Evolutionary conservation across 2,329 filamentous ascomycete species (phyloP).

Genomic region (Chaetomium sp.): DNA sequence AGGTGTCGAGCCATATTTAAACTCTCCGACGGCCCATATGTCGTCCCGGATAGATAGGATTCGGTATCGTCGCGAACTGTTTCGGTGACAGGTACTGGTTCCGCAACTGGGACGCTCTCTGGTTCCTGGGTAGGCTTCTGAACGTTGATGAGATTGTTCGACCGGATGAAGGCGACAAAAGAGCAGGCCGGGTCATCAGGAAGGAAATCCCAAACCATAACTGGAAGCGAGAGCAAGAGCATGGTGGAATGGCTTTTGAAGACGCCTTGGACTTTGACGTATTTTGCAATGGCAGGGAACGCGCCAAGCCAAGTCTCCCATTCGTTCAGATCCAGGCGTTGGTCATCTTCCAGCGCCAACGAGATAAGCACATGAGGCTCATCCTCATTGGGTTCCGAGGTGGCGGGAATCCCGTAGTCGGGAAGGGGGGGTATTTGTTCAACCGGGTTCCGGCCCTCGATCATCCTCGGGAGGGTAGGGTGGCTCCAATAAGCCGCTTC

Average conservation of each 20-base stretch:
- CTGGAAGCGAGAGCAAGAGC: constrained; percentile 50
- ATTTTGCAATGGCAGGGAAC: constrained; percentile 52
- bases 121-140: neutral
- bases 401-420: constrained; percentile 14
- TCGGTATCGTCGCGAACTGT: constrained; percentile 20
- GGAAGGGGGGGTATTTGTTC: constrained; percentile 9
- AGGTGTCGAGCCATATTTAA: neutral
- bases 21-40: constrained; percentile 23
- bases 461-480: constrained; percentile 6
- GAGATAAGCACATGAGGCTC: constrained; percentile 57
- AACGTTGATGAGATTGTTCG: constrained; percentile 43
- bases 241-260: constrained; percentile 57
- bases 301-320: constrained; percentile 53
- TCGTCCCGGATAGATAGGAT: constrained; percentile 28
- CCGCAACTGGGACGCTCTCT: neutral
- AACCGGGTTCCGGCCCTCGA: constrained; percentile 10
- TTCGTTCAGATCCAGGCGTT: constrained; percentile 49
- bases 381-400: constrained; percentile 45
- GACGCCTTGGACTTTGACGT: constrained; percentile 54
- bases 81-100: constrained; percentile 19
- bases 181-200: constrained; percentile 52
- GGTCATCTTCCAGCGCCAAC: constrained; percentile 51
- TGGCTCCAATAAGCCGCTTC: constrained; percentile 13
- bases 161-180: constrained; percentile 53
- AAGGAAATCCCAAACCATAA: constrained; percentile 54